Conservation (phyloP, 1,284 basidiomycete species). For the Nidula niveotomentosa region DNA sequence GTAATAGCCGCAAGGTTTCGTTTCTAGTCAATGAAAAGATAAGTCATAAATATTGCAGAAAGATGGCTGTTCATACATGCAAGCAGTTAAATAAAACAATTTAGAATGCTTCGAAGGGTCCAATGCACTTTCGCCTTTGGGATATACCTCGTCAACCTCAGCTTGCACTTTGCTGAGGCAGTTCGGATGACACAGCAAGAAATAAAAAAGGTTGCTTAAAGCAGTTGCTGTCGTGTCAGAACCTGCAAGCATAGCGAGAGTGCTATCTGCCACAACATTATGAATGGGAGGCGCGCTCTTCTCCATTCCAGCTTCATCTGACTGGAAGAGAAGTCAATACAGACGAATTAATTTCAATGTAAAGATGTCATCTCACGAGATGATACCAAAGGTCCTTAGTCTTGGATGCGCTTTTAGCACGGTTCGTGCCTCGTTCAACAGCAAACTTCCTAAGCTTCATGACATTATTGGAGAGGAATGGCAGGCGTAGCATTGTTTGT, state of each 20-base stretch:
- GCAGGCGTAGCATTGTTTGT: constrained; percentile 12
- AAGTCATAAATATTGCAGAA: too few relatives aligned
- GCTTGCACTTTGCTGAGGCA: not conserved
- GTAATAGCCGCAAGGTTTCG: constrained; percentile 54
- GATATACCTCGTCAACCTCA: too few relatives aligned
- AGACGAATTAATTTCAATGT: not conserved
- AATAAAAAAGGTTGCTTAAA: constrained; percentile 43
- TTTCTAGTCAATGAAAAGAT: constrained; percentile 33
- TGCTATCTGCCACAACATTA: constrained; percentile 34
- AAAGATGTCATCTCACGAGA: not conserved
- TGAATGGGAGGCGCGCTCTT: constrained; percentile 21
- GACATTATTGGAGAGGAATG: constrained; percentile 15
- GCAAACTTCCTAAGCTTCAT: constrained; percentile 26
- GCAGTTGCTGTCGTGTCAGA: constrained; percentile 56
- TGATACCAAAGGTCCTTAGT: not conserved
- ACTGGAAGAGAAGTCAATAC: not conserved
- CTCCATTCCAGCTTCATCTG: not conserved
- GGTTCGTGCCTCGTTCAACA: not conserved
- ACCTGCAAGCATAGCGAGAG: constrained; percentile 53
- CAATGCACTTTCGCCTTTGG: too few relatives aligned
- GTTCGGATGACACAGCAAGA: constrained; percentile 42
- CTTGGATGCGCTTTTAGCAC: not conserved
- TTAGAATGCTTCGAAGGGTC: constrained; percentile 24
- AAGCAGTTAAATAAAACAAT: constrained; percentile 48
- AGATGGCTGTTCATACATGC: constrained; percentile 33